These are phyloP conservation scores for Salix brachista DNA, from an alignment of 345 rosid genomes.

Conservation along the genomic window DNA sequence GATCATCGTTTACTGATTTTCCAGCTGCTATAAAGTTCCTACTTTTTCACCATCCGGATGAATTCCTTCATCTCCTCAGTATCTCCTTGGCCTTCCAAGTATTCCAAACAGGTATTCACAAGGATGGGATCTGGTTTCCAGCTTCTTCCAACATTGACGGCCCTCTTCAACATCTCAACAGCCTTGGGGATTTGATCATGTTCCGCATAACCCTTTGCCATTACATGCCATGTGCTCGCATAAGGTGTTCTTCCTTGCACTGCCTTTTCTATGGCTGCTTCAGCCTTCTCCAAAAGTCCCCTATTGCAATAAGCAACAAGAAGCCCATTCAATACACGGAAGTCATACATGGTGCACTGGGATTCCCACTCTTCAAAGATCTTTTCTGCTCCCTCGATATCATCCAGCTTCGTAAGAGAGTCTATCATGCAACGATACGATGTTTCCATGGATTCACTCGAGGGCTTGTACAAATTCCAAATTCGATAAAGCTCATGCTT, in stretches of 20 bases:
- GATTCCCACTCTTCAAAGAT: conserved; percentile 30
- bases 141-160: neutral
- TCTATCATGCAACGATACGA: conserved; percentile 12
- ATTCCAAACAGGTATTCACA: conserved; percentile 25
- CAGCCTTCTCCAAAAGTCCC: conserved; percentile 28
- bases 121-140: conserved; percentile 15
- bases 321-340: conserved; percentile 18
- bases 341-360: conserved; percentile 9
- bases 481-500: conserved; percentile 27
- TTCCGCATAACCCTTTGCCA: conserved; percentile 18
- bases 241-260: conserved; percentile 7
- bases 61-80: conserved; percentile 15
- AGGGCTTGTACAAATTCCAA: conserved; percentile 24
- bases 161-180: conserved; percentile 29
- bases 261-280: conserved; percentile 20
- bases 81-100: conserved; percentile 27
- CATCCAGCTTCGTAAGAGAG: conserved; percentile 23
- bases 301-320: conserved; percentile 22
- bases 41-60: conserved; percentile 10
- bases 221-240: conserved; percentile 20
- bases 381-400: conserved; percentile 34
- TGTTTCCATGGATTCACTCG: neutral
- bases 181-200: conserved; percentile 25
- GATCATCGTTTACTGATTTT: conserved; percentile 10
- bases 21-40: conserved; percentile 11